A percentile compares a stretch with the other conserved stretches of the same genome.
Evolutionary conservation across 352 stramenopile genomes (phyloP).

Genomic region (Globisporangium emineosum): DNA sequence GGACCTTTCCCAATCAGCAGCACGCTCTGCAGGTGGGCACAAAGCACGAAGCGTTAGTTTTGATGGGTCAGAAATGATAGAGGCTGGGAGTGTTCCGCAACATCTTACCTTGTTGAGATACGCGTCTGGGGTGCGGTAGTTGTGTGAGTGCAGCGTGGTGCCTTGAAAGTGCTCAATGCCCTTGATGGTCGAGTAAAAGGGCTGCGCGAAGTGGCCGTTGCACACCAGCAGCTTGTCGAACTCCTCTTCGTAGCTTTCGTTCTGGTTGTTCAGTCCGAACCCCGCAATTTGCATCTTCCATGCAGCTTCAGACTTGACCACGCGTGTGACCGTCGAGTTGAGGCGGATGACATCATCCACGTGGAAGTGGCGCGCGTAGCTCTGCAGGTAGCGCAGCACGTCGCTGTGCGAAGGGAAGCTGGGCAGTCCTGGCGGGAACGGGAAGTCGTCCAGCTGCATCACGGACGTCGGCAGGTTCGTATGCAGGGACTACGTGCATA

Average conservation of each 20-base stretch:
- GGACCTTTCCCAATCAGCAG: conserved; percentile 64
- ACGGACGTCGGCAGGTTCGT: conserved; percentile 78
- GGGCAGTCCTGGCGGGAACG: conserved; percentile 46
- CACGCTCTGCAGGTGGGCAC: conserved; percentile 31
- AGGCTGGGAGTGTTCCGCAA: neutral
- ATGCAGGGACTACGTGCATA: conserved; percentile 54
- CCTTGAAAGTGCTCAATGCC: conserved; percentile 53
- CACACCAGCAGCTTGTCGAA: conserved; percentile 78
- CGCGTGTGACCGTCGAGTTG: conserved; percentile 45
- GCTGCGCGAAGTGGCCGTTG: conserved; percentile 75
- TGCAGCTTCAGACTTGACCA: conserved; percentile 31
- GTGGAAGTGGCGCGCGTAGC: conserved; percentile 53
- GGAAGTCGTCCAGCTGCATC: conserved; percentile 74
- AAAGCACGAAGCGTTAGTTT: neutral
- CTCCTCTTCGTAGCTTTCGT: conserved; percentile 54
- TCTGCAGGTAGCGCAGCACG: conserved; percentile 68
- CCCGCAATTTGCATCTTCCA: conserved; percentile 48
- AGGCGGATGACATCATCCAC: conserved; percentile 50
- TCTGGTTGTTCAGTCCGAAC: neutral
- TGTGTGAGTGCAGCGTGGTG: conserved; percentile 44
- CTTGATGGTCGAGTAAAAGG: conserved; percentile 40
- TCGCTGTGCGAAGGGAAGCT: conserved; percentile 63
- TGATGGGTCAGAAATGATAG: neutral
- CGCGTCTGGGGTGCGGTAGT: conserved; percentile 43
- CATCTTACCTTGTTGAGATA: conserved; percentile 43